Percentiles rank a stretch among this genome's conserved stretches.
Evolutionary conservation across 2,329 filamentous ascomycete genomes (phyloP).

Genomic region (Diaporthe sp.): DNA sequence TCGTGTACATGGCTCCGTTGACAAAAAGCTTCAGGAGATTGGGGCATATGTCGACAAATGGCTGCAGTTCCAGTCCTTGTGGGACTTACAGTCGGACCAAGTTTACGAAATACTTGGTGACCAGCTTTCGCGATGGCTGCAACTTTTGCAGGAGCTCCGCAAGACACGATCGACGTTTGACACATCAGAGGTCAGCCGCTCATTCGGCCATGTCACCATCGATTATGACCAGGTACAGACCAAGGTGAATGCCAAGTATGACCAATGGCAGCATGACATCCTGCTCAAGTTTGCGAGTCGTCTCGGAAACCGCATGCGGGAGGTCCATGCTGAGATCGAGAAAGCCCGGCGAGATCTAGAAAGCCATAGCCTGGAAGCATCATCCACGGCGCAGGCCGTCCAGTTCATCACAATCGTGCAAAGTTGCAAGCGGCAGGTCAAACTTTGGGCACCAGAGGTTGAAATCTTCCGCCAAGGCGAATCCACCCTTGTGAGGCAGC

Average conservation of each 20-base stretch:
- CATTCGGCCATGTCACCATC: slow-evolving; percentile 93
- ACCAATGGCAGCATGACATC: slow-evolving; percentile 99
- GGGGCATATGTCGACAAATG: slow-evolving; percentile 94
- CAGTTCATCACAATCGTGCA: slow-evolving; percentile 99
- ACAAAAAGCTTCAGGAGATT: slow-evolving; percentile 84
- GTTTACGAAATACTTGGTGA: slow-evolving; percentile 94
- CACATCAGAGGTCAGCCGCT: slow-evolving; percentile 91
- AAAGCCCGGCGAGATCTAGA: slow-evolving; percentile 92
- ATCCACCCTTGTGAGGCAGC: slow-evolving; percentile 88
- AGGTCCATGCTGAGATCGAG: slow-evolving; percentile 91
- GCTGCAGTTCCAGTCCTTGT: slow-evolving; percentile 98
- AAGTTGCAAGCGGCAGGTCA: slow-evolving; percentile 93
- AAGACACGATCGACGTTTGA: slow-evolving; percentile 97
- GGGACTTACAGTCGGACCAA: slow-evolving; percentile 96
- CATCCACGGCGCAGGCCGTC: slow-evolving; percentile 95
- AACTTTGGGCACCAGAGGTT: slow-evolving; percentile 94
- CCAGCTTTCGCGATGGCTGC: slow-evolving; percentile 91
- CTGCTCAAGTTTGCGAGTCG: slow-evolving; percentile 91
- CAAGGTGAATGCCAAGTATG: slow-evolving; percentile 98
- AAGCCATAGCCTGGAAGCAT: slow-evolving; percentile 89
- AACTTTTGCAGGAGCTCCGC: slow-evolving; percentile 95
- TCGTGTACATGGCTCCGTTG: slow-evolving; percentile 84
- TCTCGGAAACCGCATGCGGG: slow-evolving; percentile 89
- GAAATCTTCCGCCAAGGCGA: slow-evolving; percentile 96
- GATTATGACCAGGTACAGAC: slow-evolving; percentile 99